phyloP scores from a whole-genome alignment of 164 flowering plant species.

The Kalanchoe fedtschenkoi region DNA sequence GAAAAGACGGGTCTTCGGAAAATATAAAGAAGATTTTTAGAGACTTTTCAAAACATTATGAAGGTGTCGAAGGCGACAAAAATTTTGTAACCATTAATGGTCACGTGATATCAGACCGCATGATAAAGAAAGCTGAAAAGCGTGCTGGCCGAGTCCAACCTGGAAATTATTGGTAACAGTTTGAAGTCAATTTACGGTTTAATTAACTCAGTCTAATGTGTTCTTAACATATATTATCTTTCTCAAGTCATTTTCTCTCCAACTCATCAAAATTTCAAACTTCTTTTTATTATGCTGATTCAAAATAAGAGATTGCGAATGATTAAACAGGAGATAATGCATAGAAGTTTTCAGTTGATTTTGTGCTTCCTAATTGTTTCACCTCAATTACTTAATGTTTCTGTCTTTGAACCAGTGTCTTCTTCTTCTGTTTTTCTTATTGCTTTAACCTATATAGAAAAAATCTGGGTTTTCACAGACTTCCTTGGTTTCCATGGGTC shows the following conservation, averaged over 20 bases:
- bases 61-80: constrained; percentile 21
- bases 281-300: neutral
- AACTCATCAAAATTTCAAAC: neutral
- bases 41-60: constrained; percentile 29
- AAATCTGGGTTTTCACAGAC: neutral
- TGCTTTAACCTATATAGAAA: neutral
- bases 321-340: too few species aligned
- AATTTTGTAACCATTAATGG: constrained; percentile 57
- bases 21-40: constrained; percentile 30
- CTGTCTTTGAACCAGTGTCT: neutral
- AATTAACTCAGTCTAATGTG: neutral
- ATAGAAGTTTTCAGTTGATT: neutral
- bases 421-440: neutral
- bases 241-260: neutral
- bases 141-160: constrained; percentile 67
- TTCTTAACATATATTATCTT: neutral
- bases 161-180: constrained; percentile 76
- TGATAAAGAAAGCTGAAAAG: constrained; percentile 75
- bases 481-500: neutral
- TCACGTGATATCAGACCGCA: constrained; percentile 44
- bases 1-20: constrained; percentile 28
- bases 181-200: neutral
- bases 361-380: neutral
- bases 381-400: neutral
- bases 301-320: neutral